phyloP scores from a whole-genome alignment of 768 basidiomycete genomes.

The Tulasnella sp. region DNA sequence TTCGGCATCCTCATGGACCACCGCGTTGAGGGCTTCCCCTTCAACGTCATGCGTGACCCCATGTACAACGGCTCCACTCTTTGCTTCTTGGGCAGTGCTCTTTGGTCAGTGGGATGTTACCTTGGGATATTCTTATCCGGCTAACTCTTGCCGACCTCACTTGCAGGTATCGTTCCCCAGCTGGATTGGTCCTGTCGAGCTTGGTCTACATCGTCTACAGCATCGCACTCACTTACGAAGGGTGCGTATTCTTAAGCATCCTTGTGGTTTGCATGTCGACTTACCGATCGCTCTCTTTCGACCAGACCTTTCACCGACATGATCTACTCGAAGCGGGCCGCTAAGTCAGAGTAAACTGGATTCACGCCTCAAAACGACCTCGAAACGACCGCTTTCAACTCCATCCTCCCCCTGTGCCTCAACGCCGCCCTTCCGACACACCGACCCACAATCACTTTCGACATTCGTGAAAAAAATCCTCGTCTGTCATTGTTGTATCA shows the following conservation, averaged over 20 bases:
- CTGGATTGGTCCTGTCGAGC: slow-evolving; percentile 70
- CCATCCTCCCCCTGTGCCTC: not conserved
- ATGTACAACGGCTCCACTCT: slow-evolving; percentile 98
- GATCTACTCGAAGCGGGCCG: slow-evolving; percentile 40
- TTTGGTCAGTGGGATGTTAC: slow-evolving; percentile 59
- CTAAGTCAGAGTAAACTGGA: not conserved
- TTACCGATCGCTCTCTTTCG: not conserved
- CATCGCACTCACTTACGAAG: slow-evolving; percentile 83
- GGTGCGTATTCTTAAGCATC: slow-evolving; percentile 49
- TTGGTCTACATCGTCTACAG: slow-evolving; percentile 82
- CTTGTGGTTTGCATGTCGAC: not conserved
- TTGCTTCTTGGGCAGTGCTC: slow-evolving; percentile 77
- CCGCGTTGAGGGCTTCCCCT: slow-evolving; percentile 93
- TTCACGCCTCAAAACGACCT: not conserved
- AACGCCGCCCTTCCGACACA: slow-evolving; percentile 1
- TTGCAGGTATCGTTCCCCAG: slow-evolving; percentile 78
- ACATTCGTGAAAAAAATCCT: slow-evolving; percentile 6
- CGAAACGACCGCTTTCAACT: too few relatives aligned
- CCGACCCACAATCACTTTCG: not conserved
- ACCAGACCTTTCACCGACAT: slow-evolving; percentile 44
- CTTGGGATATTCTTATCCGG: not conserved
- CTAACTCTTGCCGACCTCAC: not conserved
- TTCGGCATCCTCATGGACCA: slow-evolving; percentile 59
- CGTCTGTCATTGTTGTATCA: not conserved
- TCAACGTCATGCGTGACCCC: slow-evolving; percentile 86